These are phyloP conservation scores for Trichoderma breve DNA, from an alignment of 2,329 filamentous ascomycete species.

Conservation along the genomic window DNA sequence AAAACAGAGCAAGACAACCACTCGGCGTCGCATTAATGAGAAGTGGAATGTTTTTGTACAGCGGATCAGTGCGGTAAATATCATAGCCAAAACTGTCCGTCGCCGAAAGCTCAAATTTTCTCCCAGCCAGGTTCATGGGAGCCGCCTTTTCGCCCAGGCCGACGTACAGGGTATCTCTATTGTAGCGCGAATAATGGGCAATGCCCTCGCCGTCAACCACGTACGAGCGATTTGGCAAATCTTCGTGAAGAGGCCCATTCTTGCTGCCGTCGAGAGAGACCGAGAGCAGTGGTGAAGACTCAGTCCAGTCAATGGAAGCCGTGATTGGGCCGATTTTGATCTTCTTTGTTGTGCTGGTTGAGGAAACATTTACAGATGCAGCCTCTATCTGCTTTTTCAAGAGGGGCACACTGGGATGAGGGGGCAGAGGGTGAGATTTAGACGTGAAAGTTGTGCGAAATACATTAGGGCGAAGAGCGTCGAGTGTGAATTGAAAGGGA, in stretches of 20 bases:
- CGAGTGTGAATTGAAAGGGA: slow-evolving; percentile 59
- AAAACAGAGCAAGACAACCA: slow-evolving; percentile 67
- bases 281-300: slow-evolving; percentile 54
- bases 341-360: slow-evolving; percentile 34
- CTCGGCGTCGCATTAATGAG: slow-evolving; percentile 65
- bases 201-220: slow-evolving; percentile 59
- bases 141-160: slow-evolving; percentile 71
- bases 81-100: slow-evolving; percentile 75
- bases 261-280: slow-evolving; percentile 48
- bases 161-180: slow-evolving; percentile 62
- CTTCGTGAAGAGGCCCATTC: slow-evolving; percentile 53
- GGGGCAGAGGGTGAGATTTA: slow-evolving; percentile 59
- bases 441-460: slow-evolving; percentile 69
- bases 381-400: slow-evolving; percentile 35
- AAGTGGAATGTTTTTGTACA: slow-evolving; percentile 74
- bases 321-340: slow-evolving; percentile 49
- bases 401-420: slow-evolving; percentile 58
- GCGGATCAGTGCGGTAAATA: slow-evolving; percentile 65
- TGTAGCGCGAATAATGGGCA: slow-evolving; percentile 63
- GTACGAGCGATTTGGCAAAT: slow-evolving; percentile 66
- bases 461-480: slow-evolving; percentile 59
- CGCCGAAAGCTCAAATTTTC: slow-evolving; percentile 64
- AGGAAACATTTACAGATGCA: slow-evolving; percentile 23
- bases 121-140: slow-evolving; percentile 68
- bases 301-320: slow-evolving; percentile 58